Evolutionary conservation across 805 yeast species (phyloP).

Genomic region (Starmerella bombicola): DNA sequence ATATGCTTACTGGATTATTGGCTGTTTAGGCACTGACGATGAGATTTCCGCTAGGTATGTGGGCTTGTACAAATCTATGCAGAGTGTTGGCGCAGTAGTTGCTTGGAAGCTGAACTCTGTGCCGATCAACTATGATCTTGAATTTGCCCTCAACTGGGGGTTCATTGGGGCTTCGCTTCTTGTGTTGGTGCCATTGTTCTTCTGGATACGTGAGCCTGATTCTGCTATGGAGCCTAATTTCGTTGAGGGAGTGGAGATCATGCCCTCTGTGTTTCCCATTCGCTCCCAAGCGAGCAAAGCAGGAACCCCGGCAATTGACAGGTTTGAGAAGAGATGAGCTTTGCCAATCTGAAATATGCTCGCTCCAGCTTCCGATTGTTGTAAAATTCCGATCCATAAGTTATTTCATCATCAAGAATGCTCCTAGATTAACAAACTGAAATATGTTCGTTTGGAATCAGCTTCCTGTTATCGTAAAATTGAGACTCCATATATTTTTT

Average conservation of each 20-base stretch:
- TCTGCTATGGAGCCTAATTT: background rate
- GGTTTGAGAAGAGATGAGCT: background rate
- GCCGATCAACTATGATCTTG: slow-evolving; percentile 29
- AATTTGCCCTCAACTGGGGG: slow-evolving; percentile 44
- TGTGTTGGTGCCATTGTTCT: slow-evolving; percentile 23
- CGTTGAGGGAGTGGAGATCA: slow-evolving; percentile 5
- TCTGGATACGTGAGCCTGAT: slow-evolving; percentile 13
- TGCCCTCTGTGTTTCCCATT: slow-evolving; percentile 6
- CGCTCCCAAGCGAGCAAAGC: slow-evolving; percentile 1
- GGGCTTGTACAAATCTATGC: slow-evolving; percentile 52
- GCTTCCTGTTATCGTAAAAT: too few species aligned
- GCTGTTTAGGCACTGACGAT: slow-evolving; percentile 36
- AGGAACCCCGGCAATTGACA: background rate
- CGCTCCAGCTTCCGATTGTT: too few species aligned
- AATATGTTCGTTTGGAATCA: too few species aligned
- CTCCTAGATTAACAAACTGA: too few species aligned
- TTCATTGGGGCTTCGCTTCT: slow-evolving; percentile 38
- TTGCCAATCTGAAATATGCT: too few species aligned
- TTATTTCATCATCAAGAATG: too few species aligned
- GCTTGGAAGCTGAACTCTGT: slow-evolving; percentile 46
- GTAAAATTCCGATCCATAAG: too few species aligned
- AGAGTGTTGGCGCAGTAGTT: slow-evolving; percentile 51
- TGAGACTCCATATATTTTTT: too few species aligned
- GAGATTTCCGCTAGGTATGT: slow-evolving; percentile 40
- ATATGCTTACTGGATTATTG: slow-evolving; percentile 46